These are phyloP conservation scores for Rhodotorula graminis DNA, from an alignment of 768 basidiomycete genomes.

Conservation along the genomic window DNA sequence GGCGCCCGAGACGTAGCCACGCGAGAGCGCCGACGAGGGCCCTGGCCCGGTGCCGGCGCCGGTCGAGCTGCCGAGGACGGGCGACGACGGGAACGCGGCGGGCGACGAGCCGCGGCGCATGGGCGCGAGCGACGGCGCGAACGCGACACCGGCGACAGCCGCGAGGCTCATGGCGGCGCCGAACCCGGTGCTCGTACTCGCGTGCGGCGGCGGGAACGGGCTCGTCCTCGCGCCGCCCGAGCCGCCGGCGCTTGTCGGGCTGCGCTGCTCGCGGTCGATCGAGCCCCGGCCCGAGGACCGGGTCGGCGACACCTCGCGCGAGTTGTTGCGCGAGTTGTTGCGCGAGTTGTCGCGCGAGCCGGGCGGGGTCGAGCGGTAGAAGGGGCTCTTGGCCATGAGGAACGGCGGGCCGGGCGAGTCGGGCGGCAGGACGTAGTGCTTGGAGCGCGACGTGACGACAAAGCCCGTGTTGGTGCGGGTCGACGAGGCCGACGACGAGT, in stretches of 20 bases:
- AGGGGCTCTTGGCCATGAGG: not conserved
- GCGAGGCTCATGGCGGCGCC: not conserved
- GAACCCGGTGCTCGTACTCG: not conserved
- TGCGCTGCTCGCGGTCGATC: not conserved
- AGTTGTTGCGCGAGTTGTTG: slow-evolving; percentile 9
- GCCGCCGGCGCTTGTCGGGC: too few species aligned
- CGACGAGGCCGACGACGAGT: not conserved
- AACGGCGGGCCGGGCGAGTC: not conserved
- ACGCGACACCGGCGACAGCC: not conserved
- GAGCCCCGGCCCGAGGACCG: not conserved
- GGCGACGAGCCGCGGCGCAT: slow-evolving; percentile 22
- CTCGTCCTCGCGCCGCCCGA: not conserved
- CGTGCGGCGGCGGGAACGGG: slow-evolving; percentile 5
- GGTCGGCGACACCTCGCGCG: slow-evolving; percentile 3
- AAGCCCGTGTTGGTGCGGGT: slow-evolving; percentile 18
- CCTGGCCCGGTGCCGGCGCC: too few species aligned
- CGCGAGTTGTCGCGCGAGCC: slow-evolving; percentile 8
- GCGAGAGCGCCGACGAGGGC: too few species aligned
- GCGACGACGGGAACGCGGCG: slow-evolving; percentile 6
- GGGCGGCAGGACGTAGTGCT: slow-evolving; percentile 18
- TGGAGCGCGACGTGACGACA: slow-evolving; percentile 27
- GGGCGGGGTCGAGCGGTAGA: not conserved
- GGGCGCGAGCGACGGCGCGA: not conserved
- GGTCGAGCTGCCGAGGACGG: not conserved
- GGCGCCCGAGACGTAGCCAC: not conserved